These are phyloP conservation scores for Termitomyces sp. DNA, from an alignment of 768 basidiomycete species.

Conservation along the genomic window DNA sequence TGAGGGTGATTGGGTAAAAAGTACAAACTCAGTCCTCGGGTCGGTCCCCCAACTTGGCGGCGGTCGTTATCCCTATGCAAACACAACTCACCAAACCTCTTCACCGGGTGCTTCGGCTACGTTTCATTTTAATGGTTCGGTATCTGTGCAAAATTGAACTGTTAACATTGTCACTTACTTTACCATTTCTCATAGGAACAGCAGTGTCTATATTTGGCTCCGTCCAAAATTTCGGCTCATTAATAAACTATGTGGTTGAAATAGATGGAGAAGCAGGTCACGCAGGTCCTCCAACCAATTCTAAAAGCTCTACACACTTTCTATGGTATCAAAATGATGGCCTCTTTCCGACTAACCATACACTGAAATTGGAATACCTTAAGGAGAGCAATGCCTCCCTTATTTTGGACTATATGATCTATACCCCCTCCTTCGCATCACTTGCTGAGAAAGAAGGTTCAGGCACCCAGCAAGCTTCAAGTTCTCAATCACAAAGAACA, in stretches of 20 bases:
- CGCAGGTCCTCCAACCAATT: no score
- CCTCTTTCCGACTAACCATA: neutral
- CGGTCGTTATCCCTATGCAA: neutral
- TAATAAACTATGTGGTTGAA: no score
- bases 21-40: no score
- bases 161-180: neutral
- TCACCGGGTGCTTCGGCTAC: neutral
- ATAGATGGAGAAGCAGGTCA: no score
- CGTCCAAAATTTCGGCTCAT: no score
- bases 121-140: neutral
- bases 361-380: neutral
- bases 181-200: no score
- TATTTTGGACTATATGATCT: neutral
- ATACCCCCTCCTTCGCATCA: neutral
- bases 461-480: neutral
- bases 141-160: neutral
- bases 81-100: neutral
- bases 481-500: neutral
- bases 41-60: rapidly evolving
- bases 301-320: neutral
- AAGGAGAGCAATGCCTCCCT: neutral
- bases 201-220: no score
- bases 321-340: neutral
- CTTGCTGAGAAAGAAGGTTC: neutral
- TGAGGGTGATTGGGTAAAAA: neutral